Percentiles rank a stretch among this genome's conserved stretches.
Evolutionary conservation across 768 basidiomycete genomes (phyloP).

Genomic region (Suillus cothurnatus): DNA sequence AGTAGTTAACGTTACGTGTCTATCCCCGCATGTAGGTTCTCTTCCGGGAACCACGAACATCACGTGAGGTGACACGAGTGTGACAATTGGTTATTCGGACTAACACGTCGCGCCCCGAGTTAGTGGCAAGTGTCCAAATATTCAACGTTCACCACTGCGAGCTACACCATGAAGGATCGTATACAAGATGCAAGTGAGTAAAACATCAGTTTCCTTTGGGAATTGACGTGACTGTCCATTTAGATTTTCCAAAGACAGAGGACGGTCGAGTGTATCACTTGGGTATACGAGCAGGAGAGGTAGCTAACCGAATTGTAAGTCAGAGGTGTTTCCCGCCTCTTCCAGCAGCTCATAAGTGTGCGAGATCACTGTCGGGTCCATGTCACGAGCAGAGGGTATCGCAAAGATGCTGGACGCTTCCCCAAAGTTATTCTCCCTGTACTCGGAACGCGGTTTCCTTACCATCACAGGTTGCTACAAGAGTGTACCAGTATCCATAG

Average conservation of each 20-base stretch:
- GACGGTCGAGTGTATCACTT: slow-evolving; percentile 81
- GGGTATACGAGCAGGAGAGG: slow-evolving; percentile 72
- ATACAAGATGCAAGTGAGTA: slow-evolving; percentile 69
- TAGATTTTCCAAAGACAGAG: slow-evolving; percentile 77
- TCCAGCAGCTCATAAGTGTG: slow-evolving; percentile 1
- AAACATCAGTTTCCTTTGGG: not conserved
- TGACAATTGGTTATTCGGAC: not conserved
- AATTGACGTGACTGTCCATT: slow-evolving; percentile 9
- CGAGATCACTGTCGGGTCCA: slow-evolving; percentile 76
- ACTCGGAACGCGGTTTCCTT: slow-evolving; percentile 75
- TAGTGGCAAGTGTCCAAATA: not conserved
- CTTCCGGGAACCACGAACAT: not conserved
- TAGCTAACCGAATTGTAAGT: slow-evolving; percentile 77
- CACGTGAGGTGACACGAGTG: not conserved
- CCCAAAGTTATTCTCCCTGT: slow-evolving; percentile 60
- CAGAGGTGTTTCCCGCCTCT: slow-evolving; percentile 8
- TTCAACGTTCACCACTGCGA: not conserved
- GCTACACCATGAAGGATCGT: slow-evolving; percentile 55
- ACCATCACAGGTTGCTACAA: slow-evolving; percentile 71
- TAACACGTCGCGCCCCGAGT: too few relatives aligned
- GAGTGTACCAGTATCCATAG: slow-evolving; percentile 64
- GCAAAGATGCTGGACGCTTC: slow-evolving; percentile 61
- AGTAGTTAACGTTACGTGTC: too few relatives aligned
- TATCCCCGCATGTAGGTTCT: too few relatives aligned
- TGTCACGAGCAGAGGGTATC: slow-evolving; percentile 63